Base-by-base conservation (phyloP, 441 rosid genomes). In the Sinapis alba region DNA sequence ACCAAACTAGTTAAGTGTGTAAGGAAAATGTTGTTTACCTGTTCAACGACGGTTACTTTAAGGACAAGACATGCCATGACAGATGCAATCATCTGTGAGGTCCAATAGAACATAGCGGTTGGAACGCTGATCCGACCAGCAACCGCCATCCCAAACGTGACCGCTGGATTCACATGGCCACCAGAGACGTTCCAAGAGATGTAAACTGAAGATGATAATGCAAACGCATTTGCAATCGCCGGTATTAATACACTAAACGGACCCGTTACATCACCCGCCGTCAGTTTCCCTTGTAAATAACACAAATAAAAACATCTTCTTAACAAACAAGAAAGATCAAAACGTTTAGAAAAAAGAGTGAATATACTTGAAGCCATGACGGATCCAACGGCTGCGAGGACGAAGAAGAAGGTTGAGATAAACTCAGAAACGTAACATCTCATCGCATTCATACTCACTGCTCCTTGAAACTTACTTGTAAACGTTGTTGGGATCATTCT, bases 121-220 rank as follows among this genome's bases (percentile, higher is more conserved):
- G 82, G 75, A 80, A 86, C 76, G 57, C 84, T 62, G 11, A 78
- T 43, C 27, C 67, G 54, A 71, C 90, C 99, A 9, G 94, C 89
- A 28, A 96, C 84, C 4, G 92, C 99, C 94, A 85, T 88, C 0
- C 78, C 89, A 54, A 93, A 91, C 2, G 99, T 96, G 69, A 96
- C 98, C 2, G 98, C 98, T 2, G 99, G 99, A 73, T 91, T 96
- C 70, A 91, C 93, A 56, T 93, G 98, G 1, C 97, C 97, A 1
- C 96, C 96, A 1, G 97, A 96, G 10, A 86, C 77, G 56, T 76
- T 86, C 68, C 83, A 83, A 0, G 98, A 86, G 19, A 90, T 82
- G 62, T 83, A 89, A 28, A 96, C 83, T 0, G 95, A 83, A 0
- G 94, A 84, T 0, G 97, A 85, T 26, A 96, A 78, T 1, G 94